Conservation (phyloP, 2,329 filamentous ascomycete genomes). For the Diaporthe citri region DNA sequence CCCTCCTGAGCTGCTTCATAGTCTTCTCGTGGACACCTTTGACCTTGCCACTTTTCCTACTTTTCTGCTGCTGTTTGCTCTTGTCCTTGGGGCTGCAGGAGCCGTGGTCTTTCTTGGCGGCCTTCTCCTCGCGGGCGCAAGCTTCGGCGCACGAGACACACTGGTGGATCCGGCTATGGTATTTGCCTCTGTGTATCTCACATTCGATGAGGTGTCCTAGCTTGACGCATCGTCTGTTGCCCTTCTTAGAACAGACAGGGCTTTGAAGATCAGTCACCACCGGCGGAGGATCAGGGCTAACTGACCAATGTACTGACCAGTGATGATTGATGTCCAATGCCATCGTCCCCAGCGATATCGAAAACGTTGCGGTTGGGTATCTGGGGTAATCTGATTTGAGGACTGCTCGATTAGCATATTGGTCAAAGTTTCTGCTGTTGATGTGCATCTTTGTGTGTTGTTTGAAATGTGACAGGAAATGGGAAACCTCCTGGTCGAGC, state of each 20-base stretch:
- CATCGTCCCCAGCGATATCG: not conserved
- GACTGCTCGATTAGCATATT: not conserved
- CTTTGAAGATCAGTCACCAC: not conserved
- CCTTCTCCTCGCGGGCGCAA: constrained; percentile 14
- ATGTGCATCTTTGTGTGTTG: not conserved
- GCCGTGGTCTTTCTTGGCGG: not conserved
- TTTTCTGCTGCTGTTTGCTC: not conserved
- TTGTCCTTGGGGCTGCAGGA: not conserved
- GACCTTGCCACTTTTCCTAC: not conserved
- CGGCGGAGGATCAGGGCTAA: not conserved
- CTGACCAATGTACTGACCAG: not conserved
- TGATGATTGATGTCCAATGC: constrained; percentile 19
- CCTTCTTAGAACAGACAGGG: constrained; percentile 36
- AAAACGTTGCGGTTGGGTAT: not conserved
- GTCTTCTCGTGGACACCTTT: constrained; percentile 14
- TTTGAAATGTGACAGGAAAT: not conserved
- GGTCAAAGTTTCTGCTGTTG: not conserved
- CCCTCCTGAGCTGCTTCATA: constrained; percentile 29
- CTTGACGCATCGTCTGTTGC: constrained; percentile 36
- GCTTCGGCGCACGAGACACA: constrained; percentile 33
- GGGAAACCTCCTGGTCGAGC: not conserved
- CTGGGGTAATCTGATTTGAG: not conserved
- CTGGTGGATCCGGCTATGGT: constrained; percentile 2
- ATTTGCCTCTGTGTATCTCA: constrained; percentile 25
- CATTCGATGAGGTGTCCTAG: constrained; percentile 34